Conservation (phyloP, 805 yeast species). For the Candida gorgasii region DNA sequence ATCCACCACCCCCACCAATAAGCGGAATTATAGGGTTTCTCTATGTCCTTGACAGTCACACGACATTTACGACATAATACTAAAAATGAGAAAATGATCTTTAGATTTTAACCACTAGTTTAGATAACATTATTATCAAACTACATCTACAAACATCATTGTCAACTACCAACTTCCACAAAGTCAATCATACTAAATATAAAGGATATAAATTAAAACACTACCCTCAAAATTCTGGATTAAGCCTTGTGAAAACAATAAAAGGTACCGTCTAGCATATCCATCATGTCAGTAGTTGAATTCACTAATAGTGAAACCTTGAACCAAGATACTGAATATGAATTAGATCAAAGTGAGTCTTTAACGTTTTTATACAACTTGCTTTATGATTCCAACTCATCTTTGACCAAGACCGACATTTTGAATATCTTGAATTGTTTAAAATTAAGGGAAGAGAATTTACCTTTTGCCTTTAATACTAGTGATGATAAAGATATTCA, state of each 20-base stretch:
- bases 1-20: background rate
- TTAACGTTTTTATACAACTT: constrained; percentile 40
- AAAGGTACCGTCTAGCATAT: too few relatives aligned
- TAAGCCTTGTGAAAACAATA: too few relatives aligned
- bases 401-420: constrained; percentile 36
- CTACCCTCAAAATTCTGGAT: too few relatives aligned
- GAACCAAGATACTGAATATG: constrained; percentile 28
- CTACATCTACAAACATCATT: too few relatives aligned
- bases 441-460: constrained; percentile 34
- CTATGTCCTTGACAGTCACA: constrained; percentile 4
- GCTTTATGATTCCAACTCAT: constrained; percentile 36
- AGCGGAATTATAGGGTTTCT: too few relatives aligned
- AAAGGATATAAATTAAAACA: too few relatives aligned
- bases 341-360: constrained; percentile 42
- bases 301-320: constrained; percentile 7
- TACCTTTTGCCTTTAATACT: constrained; percentile 28
- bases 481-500: constrained; percentile 27
- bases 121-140: background rate
- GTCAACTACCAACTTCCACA: too few relatives aligned
- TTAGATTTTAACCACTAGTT: constrained; percentile 3
- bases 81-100: constrained; percentile 6
- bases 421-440: constrained; percentile 34
- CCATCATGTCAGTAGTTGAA: constrained; percentile 8
- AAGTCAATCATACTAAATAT: too few relatives aligned
- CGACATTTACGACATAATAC: constrained; percentile 8